Evolutionary conservation across 2,329 filamentous ascomycete species (phyloP), one percentile per base, ranked within the genome.

Genomic region (Claviceps humidiphila): DNA sequence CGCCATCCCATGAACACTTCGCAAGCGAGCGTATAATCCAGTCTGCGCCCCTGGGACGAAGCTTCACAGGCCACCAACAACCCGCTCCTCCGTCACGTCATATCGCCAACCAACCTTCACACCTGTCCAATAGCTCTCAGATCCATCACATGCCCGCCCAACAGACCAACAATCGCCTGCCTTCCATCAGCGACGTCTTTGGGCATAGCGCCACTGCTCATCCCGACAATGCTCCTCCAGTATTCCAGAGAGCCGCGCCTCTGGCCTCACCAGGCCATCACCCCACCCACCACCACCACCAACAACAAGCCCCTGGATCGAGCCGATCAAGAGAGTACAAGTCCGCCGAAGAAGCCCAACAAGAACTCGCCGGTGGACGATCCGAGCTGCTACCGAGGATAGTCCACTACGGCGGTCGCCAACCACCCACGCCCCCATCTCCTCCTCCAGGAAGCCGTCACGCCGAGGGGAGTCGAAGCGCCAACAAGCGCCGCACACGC

Each of bases 21-120:
- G 88, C 90, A 60, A 83, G 89, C 63, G 93, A 98, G 74, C 80
- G 93, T 60, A 89, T 97, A 39, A 94, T 98, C 55, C 93, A 98
- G 69, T 98, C 93, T 4, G 93, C 93, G 7, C 93, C 93, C 16
- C 78, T 98, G 24, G 84, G 94, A 61, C 91, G 96, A 65, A 94
- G 89, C 40, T 98, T 98, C 65, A 96, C 93, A 7, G 90, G 91
- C 55, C 82, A 93, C 55, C 83, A 94, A 64, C 82, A 89, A 61
- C 80, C 84, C 5, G 84, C 85, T 58, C 85, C 87, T 0, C 71
- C 87, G 54, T 87, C 85, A 45, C 80, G 88, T 50, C 88, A 93
- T 65, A 74, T 89, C 51, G 77, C 81, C 60, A 90, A 91, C 64
- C 87, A 90, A 56, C 84, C 87, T 7, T 89, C 88, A 9, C 89